Evolutionary conservation across 169 alveolate genomes (phyloP).

Genomic region (Perkinsus olseni): DNA sequence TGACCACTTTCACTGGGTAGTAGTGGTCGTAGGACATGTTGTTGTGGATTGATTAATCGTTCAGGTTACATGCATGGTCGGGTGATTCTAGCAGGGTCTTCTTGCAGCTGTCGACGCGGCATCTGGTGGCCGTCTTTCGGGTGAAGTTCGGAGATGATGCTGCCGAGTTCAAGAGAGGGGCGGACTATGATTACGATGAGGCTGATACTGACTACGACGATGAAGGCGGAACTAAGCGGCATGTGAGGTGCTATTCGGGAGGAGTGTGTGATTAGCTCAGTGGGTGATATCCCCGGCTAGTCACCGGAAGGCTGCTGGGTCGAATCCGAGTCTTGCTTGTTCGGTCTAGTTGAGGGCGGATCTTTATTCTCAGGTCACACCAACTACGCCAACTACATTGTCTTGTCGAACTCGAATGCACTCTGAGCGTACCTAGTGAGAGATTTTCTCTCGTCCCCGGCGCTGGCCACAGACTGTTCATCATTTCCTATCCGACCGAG

Average conservation of each 20-base stretch:
- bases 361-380: background rate
- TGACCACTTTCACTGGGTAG: background rate
- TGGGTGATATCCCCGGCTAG: no score
- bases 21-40: background rate
- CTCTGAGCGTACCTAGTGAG: background rate
- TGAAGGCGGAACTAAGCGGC: background rate
- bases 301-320: no score
- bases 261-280: no score
- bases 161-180: background rate
- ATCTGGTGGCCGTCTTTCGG: background rate
- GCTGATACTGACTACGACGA: background rate
- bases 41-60: background rate
- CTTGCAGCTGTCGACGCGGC: background rate
- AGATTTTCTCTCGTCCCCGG: background rate
- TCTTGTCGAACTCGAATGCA: background rate
- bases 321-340: background rate
- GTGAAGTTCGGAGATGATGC: background rate
- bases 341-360: background rate
- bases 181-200: background rate
- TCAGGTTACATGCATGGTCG: background rate
- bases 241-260: background rate
- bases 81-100: background rate
- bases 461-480: background rate
- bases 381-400: background rate
- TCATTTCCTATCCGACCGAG: background rate